phyloP scores from a whole-genome alignment of 805 yeast species.

The Suhomyces faveliae region DNA sequence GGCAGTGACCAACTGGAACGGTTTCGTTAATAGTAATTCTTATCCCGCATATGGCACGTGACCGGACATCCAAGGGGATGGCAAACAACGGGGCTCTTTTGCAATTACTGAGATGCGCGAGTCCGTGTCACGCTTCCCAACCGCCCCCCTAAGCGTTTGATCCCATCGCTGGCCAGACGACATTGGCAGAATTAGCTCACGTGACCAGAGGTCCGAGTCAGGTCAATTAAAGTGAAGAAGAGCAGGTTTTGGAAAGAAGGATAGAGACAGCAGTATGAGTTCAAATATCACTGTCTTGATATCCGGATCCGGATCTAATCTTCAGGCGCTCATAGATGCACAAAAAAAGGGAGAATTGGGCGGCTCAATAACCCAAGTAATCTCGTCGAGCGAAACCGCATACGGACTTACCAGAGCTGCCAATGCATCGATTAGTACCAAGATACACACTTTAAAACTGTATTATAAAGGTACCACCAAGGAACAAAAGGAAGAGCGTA shows the following conservation, averaged over 20 bases:
- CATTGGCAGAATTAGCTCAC: background rate
- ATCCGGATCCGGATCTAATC: constrained; percentile 93
- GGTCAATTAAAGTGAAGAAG: constrained; percentile 3
- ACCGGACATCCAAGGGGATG: background rate
- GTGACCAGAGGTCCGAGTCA: constrained; percentile 12
- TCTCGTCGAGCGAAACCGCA: constrained; percentile 84
- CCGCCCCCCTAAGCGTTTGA: background rate
- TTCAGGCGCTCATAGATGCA: constrained; percentile 91
- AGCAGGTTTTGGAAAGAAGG: background rate
- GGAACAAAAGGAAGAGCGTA: constrained; percentile 58
- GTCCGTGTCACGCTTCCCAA: background rate
- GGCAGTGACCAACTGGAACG: no score
- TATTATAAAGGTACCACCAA: constrained; percentile 78
- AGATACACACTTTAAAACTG: constrained; percentile 63
- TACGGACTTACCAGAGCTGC: constrained; percentile 82
- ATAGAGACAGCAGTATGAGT: constrained; percentile 1
- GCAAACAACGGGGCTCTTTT: background rate
- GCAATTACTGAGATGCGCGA: background rate
- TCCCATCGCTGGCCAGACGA: background rate
- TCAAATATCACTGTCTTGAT: constrained; percentile 67
- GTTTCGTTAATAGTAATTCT: background rate
- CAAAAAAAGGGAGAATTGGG: constrained; percentile 33
- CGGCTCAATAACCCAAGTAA: constrained; percentile 62
- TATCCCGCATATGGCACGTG: background rate
- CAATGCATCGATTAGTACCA: constrained; percentile 66